Evolutionary conservation across 1,139 yeast genomes (phyloP), one percentile per base, ranked within the genome.

Genomic region (Pichia sp.): DNA sequence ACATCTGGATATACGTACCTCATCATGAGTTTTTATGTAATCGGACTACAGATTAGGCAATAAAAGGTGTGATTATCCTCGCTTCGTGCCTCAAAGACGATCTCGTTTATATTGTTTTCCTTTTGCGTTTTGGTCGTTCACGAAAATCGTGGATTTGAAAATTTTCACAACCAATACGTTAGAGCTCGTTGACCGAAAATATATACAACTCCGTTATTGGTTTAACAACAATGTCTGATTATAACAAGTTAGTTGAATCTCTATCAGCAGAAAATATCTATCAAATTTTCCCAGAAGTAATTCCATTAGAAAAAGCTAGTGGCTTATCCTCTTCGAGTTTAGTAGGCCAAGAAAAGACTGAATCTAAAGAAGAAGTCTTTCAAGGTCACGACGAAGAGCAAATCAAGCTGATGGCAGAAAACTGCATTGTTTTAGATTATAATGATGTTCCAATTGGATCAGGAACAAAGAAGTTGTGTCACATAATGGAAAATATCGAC

Each of bases 361-460:
- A 57, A 26, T 61, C 59, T 27, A 65, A 57, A 35, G 27, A 43
- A 33, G 49, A 43, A 31, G 61, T 84, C 33, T 85, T 88, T 53
- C 73, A 72, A 8, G 97, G 97, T 27, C 95, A 88, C 56, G 96
- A 92, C 62, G 84, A 82, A 59, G 97, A 90, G 63, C 99, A 92
- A 66, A 87, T 92, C 64, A 77, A 80, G 59, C 73, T 92, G 53
- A 92, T 94, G 99, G 95, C 88, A 56, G 99, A 92, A 65, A 81
- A 90, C 52, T 92, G 99, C 66, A 88, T 92, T 53, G 95, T 92
- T 4, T 72, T 90, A 53, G 96, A 92, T 64, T 81, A 85, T 69
- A 67, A 88, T 57, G 98, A 92, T 63, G 68, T 62, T 44, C 95
- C 97, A 8, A 70, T 88, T 43, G 98, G 97, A 29, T 90, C 95